Evolutionary conservation across 208 protist genomes (phyloP), one percentile per base, ranked within the genome.

Genomic region (Porcisia deanei): DNA sequence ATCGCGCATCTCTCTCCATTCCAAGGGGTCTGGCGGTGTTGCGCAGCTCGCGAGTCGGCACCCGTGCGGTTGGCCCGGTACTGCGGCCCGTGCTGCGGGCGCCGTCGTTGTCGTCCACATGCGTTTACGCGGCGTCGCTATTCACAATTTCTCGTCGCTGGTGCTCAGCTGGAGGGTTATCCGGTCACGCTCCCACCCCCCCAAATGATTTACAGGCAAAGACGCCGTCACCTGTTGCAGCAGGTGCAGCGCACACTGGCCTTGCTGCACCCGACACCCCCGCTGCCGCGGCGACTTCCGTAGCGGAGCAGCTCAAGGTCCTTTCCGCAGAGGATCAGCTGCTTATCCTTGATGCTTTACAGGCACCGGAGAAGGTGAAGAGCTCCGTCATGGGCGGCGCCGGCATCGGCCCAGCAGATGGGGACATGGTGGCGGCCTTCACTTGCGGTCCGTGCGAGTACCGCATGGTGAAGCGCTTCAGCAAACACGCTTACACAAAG

Each of bases 391-490:
- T 97, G 86, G 93, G 94, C 55, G 92, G 91, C 25, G 47, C 52
- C 10, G 94, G 94, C 25, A 93, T 98, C 59, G 94, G 94, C 52
- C 83, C 87, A 0, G 81, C 85, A 64, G 76, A 80, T 41, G 94
- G 77, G 16, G 94, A 98, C 72, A 97, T 97, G 92, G 88, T 94
- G 60, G 88, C 91, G 30, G 90, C 92, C 4, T 97, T 97, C 83
- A 97, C 92, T 16, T 98, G 95, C 79, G 85, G 91, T 25, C 86
- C 75, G 34, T 98, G 95, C 75, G 88, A 97, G 10, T 85, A 86
- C 77, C 91, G 93, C 70, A 93, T 90, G 84, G 91, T 97, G 77
- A 98, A 98, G 86, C 84, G 84, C 53, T 98, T 98, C 82, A 95
- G 85, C 64, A 97, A 96, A 72, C 88, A 96, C 79, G 85, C 94